Evolutionary conservation across 805 yeast genomes (phyloP).

Genomic region (Isabelozyma gotoi): DNA sequence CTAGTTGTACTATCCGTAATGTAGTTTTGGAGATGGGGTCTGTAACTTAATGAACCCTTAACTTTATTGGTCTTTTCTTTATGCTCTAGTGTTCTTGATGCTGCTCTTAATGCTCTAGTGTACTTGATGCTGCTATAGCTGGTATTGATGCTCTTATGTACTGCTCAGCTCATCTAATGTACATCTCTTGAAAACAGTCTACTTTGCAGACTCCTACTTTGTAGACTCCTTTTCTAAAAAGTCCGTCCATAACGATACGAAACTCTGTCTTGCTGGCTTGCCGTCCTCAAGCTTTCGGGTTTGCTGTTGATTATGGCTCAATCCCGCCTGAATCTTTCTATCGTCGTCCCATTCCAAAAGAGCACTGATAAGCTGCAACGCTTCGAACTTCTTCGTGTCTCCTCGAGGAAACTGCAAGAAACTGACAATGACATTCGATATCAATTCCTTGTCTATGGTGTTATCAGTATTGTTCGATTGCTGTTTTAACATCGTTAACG

Average conservation of each 20-base stretch:
- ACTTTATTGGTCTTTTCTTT: no score
- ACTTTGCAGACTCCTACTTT: conserved; percentile 1
- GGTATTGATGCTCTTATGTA: no score
- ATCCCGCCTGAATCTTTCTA: conserved; percentile 73
- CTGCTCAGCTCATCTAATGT: no score
- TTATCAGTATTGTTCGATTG: conserved; percentile 61
- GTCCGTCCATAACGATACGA: conserved; percentile 79
- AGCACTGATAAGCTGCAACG: conserved; percentile 77
- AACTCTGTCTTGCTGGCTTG: conserved; percentile 45
- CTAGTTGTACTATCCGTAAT: no score
- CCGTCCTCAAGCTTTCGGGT: conserved; percentile 15
- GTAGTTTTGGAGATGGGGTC: no score
- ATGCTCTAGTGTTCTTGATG: no score
- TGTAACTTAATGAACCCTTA: no score
- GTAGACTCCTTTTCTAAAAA: conserved; percentile 69
- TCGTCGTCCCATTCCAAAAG: conserved; percentile 87
- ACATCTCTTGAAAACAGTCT: no score
- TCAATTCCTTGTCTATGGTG: conserved; percentile 82
- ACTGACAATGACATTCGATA: conserved; percentile 81
- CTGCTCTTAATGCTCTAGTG: no score
- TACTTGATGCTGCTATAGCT: no score
- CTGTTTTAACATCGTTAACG: conserved; percentile 78
- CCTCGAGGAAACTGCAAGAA: conserved; percentile 88
- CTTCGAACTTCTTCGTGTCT: conserved; percentile 93
- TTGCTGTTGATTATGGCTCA: conserved; percentile 35